Evolutionary conservation across 1,139 yeast species (phyloP).

Genomic region (Taiozyma sp.): DNA sequence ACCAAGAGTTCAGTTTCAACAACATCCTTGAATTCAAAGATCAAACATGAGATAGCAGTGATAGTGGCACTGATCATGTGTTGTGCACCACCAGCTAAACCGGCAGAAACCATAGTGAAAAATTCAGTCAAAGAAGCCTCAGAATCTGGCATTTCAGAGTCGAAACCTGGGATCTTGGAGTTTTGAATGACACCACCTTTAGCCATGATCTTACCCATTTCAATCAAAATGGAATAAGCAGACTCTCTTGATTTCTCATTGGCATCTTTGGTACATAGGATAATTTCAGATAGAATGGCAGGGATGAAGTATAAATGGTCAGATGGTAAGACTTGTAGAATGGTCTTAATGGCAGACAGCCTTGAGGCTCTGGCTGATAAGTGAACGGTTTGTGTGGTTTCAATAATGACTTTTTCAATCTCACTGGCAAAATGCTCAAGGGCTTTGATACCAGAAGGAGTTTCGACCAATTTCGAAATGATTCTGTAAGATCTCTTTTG

Average conservation of each 20-base stretch:
- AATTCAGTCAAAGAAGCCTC: slow-evolving; percentile 73
- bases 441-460: slow-evolving; percentile 56
- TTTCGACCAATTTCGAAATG: slow-evolving; percentile 61
- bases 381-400: slow-evolving; percentile 54
- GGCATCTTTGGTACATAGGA: slow-evolving; percentile 86
- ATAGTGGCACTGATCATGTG: slow-evolving; percentile 96
- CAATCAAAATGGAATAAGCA: slow-evolving; percentile 69
- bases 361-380: slow-evolving; percentile 80
- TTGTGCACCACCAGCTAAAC: slow-evolving; percentile 88
- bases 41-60: slow-evolving; percentile 80
- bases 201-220: slow-evolving; percentile 75
- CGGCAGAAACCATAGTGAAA: slow-evolving; percentile 93
- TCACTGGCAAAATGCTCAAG: slow-evolving; percentile 45
- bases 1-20: slow-evolving; percentile 50
- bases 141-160: slow-evolving; percentile 50
- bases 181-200: slow-evolving; percentile 66
- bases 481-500: slow-evolving; percentile 92
- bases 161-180: slow-evolving; percentile 65
- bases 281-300: slow-evolving; percentile 76
- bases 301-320: slow-evolving; percentile 74
- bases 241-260: slow-evolving; percentile 87
- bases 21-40: slow-evolving; percentile 75
- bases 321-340: slow-evolving; percentile 57
- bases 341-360: slow-evolving; percentile 55
- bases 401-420: slow-evolving; percentile 54